Base-by-base conservation (phyloP, 1,284 basidiomycete genomes). In the Entoloma clypeatum region DNA sequence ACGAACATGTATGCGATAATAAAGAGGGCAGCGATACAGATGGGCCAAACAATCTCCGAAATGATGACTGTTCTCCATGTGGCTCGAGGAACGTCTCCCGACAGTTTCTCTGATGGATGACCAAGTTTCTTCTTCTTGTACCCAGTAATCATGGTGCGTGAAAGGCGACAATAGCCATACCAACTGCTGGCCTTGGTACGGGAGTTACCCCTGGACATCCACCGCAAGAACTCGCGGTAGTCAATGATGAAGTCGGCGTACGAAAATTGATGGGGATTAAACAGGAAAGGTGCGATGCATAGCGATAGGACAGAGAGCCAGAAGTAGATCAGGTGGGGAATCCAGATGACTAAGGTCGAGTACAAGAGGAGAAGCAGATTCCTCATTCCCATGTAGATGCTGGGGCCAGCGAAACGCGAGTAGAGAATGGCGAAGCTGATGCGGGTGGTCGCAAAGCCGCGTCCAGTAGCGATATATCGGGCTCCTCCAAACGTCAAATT, bases 91-190 rank as follows among this genome's bases (percentile, higher is more conserved):
- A 92, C 81, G 60, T 97, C 94, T 35, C 87, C 80, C 23, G 92
- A 92, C 32, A 96, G 69, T 68, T 96, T 96, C 66, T 97, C 93
- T 1, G 92, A 95, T 5, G 94, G 94, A 54, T 94, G 87, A 4
- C 93, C 93, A 7, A 97, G 77, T 58, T 92, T 87, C 77, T 97
- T 97, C 75, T 95, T 91, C 81, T 97, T 97, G 75, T 92, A 96
- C 48, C 93, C 94, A 25, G 94, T 97, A 55, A 97, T 93, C 77
- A 92, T 86, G 8, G 94, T 97, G 52, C 93, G 74, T 26, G 92
- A 95, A 45, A 96, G 77, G 55, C 93, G 87, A 62, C 93, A 97
- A 66, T 97, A 97, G 2, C 94, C 94, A 60, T 96, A 95, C 93
- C 94, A 97, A 51, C 90, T 94, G 69, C 94, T 97, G 43, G 89